phyloP scores from a whole-genome alignment of 176 grass and related monocot species.

The Rhynchospora tenuis region DNA sequence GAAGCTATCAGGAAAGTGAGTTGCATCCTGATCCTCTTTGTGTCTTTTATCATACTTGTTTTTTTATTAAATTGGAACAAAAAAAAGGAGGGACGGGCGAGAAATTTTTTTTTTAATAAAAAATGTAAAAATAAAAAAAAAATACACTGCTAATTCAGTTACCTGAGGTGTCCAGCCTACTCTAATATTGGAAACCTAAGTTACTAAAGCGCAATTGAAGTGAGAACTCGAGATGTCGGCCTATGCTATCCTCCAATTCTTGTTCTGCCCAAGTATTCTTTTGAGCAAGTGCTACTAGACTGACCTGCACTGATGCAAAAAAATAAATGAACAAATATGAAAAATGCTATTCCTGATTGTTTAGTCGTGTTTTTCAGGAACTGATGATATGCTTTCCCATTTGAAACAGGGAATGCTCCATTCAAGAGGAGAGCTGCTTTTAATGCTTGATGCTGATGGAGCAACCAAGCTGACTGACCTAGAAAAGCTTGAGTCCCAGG shows the following conservation, averaged over 20 bases:
- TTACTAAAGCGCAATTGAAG: no score
- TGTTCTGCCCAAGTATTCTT: no score
- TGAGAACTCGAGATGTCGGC: no score
- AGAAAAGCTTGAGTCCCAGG: conserved; percentile 91
- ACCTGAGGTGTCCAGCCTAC: no score
- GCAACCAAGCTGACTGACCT: conserved; percentile 89
- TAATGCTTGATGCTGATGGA: conserved; percentile 99
- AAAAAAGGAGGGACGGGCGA: no score
- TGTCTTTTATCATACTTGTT: background rate
- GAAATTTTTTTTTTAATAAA: no score
- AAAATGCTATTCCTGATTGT: background rate
- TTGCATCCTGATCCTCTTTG: background rate
- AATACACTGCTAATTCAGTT: no score
- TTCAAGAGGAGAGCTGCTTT: conserved; percentile 71
- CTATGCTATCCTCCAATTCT: no score
- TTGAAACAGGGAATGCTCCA: conserved; percentile 91
- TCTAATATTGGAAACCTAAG: no score
- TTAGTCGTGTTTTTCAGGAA: background rate
- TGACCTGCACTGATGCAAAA: background rate
- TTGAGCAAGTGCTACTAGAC: background rate
- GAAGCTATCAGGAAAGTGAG: conserved; percentile 98
- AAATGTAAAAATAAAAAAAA: no score
- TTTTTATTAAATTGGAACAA: background rate
- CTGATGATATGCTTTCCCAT: background rate
- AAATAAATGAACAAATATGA: background rate